phyloP scores from a whole-genome alignment of 2,329 filamentous ascomycete genomes.

The Arthroderma uncinatum region DNA sequence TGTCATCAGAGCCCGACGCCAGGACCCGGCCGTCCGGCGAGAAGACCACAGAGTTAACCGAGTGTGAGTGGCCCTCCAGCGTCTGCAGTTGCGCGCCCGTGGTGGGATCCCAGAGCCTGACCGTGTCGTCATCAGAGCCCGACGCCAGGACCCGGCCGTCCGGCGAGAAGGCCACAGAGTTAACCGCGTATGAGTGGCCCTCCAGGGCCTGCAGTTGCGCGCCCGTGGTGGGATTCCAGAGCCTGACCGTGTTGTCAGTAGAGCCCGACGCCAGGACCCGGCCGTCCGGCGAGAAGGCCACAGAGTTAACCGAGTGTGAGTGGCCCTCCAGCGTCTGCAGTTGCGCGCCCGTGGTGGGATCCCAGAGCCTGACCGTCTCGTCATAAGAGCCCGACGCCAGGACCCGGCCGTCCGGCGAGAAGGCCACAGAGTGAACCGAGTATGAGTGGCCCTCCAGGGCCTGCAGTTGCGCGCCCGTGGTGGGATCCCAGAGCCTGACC shows the following conservation, averaged over 20 bases:
- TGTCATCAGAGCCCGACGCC: slow-evolving; percentile 12
- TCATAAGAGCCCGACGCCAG: slow-evolving; percentile 42
- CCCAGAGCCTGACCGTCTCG: slow-evolving; percentile 6
- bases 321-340: not conserved
- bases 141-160: slow-evolving; percentile 44
- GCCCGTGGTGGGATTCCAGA: slow-evolving; percentile 41
- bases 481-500: slow-evolving; percentile 16
- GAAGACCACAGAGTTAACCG: slow-evolving; percentile 8
- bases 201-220: slow-evolving; percentile 51
- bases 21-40: slow-evolving; percentile 8
- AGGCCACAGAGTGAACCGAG: not conserved
- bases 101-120: slow-evolving; percentile 6
- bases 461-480: not conserved
- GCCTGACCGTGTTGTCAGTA: not conserved
- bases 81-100: slow-evolving; percentile 1
- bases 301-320: not conserved
- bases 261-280: slow-evolving; percentile 26
- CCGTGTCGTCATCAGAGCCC: not conserved
- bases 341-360: not conserved
- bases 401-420: slow-evolving; percentile 1
- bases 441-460: not conserved
- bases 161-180: slow-evolving; percentile 6
- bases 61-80: slow-evolving; percentile 7
- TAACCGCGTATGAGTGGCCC: not conserved
- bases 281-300: slow-evolving; percentile 4